These are phyloP conservation scores for Ophiostoma novo-ulmi DNA, from an alignment of 2,329 filamentous ascomycete species.

Conservation along the genomic window DNA sequence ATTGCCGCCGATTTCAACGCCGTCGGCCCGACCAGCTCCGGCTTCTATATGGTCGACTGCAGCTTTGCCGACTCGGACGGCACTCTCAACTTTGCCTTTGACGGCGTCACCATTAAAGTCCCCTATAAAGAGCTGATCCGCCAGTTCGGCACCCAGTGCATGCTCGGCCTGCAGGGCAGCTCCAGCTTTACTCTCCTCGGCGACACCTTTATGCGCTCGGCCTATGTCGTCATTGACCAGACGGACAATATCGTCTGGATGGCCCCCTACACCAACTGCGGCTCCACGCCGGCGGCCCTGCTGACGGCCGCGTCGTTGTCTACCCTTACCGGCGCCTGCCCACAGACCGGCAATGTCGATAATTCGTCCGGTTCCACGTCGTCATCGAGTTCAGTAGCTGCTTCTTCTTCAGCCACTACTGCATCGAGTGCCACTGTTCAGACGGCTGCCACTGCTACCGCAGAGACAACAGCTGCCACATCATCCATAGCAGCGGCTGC, in stretches of 20 bases:
- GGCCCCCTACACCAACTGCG: constrained; percentile 49
- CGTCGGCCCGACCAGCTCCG: constrained; percentile 35
- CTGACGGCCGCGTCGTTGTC: constrained; percentile 21
- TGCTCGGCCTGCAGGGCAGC: constrained; percentile 47
- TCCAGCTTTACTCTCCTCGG: constrained; percentile 50
- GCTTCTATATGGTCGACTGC: constrained; percentile 47
- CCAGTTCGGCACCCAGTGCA: constrained; percentile 38
- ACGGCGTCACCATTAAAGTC: constrained; percentile 44
- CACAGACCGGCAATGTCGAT: neutral
- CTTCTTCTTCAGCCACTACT: neutral
- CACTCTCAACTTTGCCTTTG: constrained; percentile 46
- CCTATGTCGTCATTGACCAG: constrained; percentile 52
- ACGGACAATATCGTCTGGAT: constrained; percentile 46
- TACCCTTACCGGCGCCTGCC: constrained; percentile 25
- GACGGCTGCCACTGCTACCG: neutral
- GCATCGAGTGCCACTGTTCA: neutral
- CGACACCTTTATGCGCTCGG: constrained; percentile 53
- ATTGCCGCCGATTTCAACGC: constrained; percentile 49
- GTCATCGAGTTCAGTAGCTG: neutral
- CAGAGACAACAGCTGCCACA: neutral
- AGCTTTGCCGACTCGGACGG: constrained; percentile 33
- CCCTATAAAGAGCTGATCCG: constrained; percentile 48
- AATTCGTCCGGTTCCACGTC: neutral
- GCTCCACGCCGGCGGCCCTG: constrained; percentile 41
- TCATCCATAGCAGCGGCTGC: neutral